Conservation (phyloP, 75 land plant species). For the Adiantum capillusveneris region DNA sequence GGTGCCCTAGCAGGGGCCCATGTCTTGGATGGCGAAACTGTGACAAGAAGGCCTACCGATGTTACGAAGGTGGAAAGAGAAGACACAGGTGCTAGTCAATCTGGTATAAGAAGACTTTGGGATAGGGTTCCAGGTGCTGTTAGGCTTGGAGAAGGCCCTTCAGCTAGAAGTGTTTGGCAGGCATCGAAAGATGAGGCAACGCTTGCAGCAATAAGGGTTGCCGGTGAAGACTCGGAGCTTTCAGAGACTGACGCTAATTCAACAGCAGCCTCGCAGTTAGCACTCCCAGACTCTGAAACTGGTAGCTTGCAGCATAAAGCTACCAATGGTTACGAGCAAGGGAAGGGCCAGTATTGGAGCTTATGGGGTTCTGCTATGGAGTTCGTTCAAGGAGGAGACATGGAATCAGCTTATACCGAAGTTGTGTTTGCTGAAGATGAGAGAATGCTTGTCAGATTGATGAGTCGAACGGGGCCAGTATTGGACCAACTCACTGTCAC, state of each 20-base stretch:
- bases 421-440: slow-evolving; percentile 76
- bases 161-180: slow-evolving; percentile 98
- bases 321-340: slow-evolving; percentile 15
- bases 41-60: slow-evolving; percentile 28
- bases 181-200: slow-evolving; percentile 99
- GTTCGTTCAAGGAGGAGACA: slow-evolving; percentile 71
- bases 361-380: slow-evolving; percentile 85
- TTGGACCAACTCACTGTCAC: slow-evolving; percentile 66
- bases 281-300: slow-evolving; percentile 35
- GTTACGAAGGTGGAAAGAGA: slow-evolving; percentile 37
- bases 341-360: slow-evolving; percentile 58
- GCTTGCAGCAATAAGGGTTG: slow-evolving; percentile 89
- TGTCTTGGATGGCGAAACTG: slow-evolving; percentile 11
- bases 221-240: slow-evolving; percentile 71
- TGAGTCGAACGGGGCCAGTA: slow-evolving; percentile 91
- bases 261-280: slow-evolving; percentile 35
- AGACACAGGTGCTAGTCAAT: slow-evolving; percentile 39
- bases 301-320: slow-evolving; percentile 26
- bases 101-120: slow-evolving; percentile 62
- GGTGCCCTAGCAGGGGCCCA: slow-evolving; percentile 29
- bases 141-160: slow-evolving; percentile 91
- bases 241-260: slow-evolving; percentile 22
- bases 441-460: slow-evolving; percentile 69
- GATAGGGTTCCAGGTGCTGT: slow-evolving; percentile 69
- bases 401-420: slow-evolving; percentile 81